Conservation (phyloP, 306 rosid genomes). For the Sophora flavescens region DNA sequence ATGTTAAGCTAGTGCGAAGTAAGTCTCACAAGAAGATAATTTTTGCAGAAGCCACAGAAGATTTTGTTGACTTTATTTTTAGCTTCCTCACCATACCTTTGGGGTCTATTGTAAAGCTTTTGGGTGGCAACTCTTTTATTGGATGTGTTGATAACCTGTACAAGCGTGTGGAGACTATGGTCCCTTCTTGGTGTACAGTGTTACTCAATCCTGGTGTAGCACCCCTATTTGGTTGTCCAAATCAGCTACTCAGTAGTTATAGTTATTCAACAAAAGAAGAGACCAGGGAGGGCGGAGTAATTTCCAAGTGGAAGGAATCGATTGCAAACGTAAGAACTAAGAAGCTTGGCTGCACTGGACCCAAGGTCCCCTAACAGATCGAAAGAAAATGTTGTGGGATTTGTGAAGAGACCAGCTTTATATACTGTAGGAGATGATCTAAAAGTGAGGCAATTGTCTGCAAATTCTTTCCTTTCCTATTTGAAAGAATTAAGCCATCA, state of each 20-base stretch:
- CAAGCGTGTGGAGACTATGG: slow-evolving; percentile 43
- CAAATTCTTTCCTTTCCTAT: slow-evolving; percentile 27
- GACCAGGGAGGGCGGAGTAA: slow-evolving; percentile 8
- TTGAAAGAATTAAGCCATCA: slow-evolving; percentile 36
- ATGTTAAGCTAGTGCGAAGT: slow-evolving; percentile 39
- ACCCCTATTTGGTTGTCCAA: slow-evolving; percentile 32
- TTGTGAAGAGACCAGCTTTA: slow-evolving; percentile 46
- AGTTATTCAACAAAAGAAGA: no score
- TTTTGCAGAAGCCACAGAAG: slow-evolving; percentile 40
- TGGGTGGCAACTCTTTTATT: slow-evolving; percentile 37
- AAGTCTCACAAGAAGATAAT: slow-evolving; percentile 36
- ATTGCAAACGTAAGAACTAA: neutral
- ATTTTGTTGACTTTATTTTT: slow-evolving; percentile 45
- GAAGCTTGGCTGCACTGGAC: neutral
- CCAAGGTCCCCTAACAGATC: slow-evolving; percentile 30
- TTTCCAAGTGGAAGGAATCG: neutral
- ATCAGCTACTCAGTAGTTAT: neutral
- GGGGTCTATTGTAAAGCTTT: slow-evolving; percentile 35
- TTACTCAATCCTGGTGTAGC: slow-evolving; percentile 44
- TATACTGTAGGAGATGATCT: slow-evolving; percentile 45
- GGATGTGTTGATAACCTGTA: slow-evolving; percentile 46
- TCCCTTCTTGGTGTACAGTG: slow-evolving; percentile 41
- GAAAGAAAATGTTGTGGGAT: slow-evolving; percentile 38
- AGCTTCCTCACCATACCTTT: slow-evolving; percentile 44
- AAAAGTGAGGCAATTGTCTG: slow-evolving; percentile 8